Evolutionary conservation across 495 filamentous ascomycete species (phyloP).

Genomic region (Poronia punctata): DNA sequence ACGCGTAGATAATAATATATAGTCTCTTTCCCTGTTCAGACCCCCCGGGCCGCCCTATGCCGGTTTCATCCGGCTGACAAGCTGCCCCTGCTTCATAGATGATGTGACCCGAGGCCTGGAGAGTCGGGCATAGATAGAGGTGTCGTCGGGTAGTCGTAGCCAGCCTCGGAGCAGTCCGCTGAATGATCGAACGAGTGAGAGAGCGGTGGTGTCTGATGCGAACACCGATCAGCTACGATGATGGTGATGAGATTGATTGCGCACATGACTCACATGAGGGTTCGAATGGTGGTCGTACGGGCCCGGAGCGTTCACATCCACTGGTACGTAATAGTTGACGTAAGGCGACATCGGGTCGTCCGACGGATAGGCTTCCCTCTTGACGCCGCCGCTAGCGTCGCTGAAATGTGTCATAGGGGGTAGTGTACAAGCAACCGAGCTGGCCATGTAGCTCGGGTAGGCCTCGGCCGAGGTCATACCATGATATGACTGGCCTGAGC

Average conservation of each 20-base stretch:
- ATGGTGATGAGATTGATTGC: conserved; percentile 30
- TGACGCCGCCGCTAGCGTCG: conserved; percentile 54
- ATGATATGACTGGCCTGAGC: conserved; percentile 54
- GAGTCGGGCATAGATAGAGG: conserved; percentile 63
- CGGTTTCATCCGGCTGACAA: no score
- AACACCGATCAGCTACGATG: conserved; percentile 41
- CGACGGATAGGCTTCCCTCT: conserved; percentile 50
- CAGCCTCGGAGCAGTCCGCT: conserved; percentile 51
- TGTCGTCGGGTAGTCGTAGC: conserved; percentile 57
- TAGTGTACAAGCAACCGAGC: conserved; percentile 51
- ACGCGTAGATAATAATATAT: no score
- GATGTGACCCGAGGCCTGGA: conserved; percentile 41
- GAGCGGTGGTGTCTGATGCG: conserved; percentile 72
- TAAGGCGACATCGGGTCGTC: conserved; percentile 69
- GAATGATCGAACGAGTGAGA: conserved; percentile 77
- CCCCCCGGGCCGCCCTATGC: no score
- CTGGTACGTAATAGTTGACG: conserved; percentile 70
- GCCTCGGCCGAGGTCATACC: conserved; percentile 56
- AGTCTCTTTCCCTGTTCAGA: no score
- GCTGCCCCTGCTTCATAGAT: conserved; percentile 8
- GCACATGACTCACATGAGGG: conserved; percentile 59
- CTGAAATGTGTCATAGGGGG: conserved; percentile 60
- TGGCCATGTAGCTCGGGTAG: conserved; percentile 55
- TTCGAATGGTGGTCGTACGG: conserved; percentile 54
- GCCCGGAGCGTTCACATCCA: conserved; percentile 59